These are phyloP conservation scores for Aspergillus asperescens DNA, from an alignment of 495 filamentous ascomycete species.

Conservation along the genomic window DNA sequence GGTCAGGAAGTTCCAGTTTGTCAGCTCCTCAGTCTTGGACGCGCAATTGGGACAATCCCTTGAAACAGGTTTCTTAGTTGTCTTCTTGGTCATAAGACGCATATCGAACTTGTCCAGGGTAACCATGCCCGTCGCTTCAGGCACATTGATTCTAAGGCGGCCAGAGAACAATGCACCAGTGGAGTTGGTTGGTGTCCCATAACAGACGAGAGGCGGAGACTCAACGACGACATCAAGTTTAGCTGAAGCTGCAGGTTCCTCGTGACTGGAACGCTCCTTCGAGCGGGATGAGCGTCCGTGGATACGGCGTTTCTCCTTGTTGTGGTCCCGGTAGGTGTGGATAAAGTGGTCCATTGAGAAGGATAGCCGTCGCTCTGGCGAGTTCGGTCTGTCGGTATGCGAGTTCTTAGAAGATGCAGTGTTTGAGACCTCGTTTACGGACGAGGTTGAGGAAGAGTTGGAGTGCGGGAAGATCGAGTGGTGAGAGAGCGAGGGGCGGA, in stretches of 20 bases:
- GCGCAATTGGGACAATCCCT: constrained; percentile 72
- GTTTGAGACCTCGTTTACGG: constrained; percentile 30
- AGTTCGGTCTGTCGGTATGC: constrained; percentile 29
- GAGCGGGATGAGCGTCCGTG: constrained; percentile 35
- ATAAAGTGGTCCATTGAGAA: constrained; percentile 44
- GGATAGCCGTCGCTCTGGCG: constrained; percentile 42
- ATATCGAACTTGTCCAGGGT: constrained; percentile 67
- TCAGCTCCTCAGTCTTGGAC: constrained; percentile 62
- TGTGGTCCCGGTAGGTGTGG: constrained; percentile 41
- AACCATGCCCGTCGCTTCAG: constrained; percentile 49
- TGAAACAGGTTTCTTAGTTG: constrained; percentile 73
- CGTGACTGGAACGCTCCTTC: constrained; percentile 34
- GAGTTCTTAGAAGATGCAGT: constrained; percentile 23
- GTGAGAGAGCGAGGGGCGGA: constrained; percentile 36
- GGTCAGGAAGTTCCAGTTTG: constrained; percentile 71
- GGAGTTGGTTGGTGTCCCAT: constrained; percentile 66
- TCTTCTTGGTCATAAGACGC: constrained; percentile 58
- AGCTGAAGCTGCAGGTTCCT: constrained; percentile 36
- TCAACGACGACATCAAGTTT: constrained; percentile 75
- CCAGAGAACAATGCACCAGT: constrained; percentile 86
- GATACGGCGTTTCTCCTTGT: constrained; percentile 41
- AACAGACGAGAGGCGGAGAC: constrained; percentile 83
- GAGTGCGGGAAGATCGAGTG: constrained; percentile 39
- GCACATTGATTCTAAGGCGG: constrained; percentile 67
- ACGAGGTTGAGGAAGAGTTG: constrained; percentile 38